Conservation (phyloP, 768 basidiomycete species). For the Kwoniella mangroviensis region DNA sequence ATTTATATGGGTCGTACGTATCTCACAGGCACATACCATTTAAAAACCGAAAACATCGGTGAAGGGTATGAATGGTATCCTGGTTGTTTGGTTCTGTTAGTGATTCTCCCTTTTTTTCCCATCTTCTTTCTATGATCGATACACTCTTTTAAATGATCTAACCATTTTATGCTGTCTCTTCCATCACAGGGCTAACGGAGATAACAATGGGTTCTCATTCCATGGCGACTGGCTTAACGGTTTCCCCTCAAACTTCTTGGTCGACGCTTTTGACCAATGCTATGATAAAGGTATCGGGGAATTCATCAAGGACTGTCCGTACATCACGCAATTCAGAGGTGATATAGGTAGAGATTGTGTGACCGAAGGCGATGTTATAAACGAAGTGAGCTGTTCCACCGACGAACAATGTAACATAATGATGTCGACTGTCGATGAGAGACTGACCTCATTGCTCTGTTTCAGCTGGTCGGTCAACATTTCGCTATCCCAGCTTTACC, state of each 20-base stretch:
- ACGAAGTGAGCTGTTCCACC: constrained; percentile 32
- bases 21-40: constrained; percentile 30
- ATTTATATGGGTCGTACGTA: neutral
- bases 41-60: constrained; percentile 22
- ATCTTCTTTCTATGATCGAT: neutral
- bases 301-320: constrained; percentile 17
- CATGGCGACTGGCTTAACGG: constrained; percentile 47
- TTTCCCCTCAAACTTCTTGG: constrained; percentile 37
- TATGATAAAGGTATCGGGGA: constrained; percentile 13
- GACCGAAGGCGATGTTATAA: constrained; percentile 31
- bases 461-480: constrained; percentile 15
- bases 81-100: constrained; percentile 42
- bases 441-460: neutral
- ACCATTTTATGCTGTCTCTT: neutral
- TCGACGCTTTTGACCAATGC: constrained; percentile 34
- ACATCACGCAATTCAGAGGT: constrained; percentile 5
- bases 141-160: too few species aligned
- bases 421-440: neutral
- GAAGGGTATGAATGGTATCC: constrained; percentile 46
- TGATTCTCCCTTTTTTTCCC: neutral
- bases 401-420: neutral
- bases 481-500: constrained; percentile 19
- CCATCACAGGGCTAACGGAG: constrained; percentile 33
- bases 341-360: constrained; percentile 20
- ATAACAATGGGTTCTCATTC: constrained; percentile 31